Evolutionary conservation across 2,329 filamentous ascomycete genomes (phyloP), one percentile per base, ranked within the genome.

Genomic region (Stromatinia cepivora): DNA sequence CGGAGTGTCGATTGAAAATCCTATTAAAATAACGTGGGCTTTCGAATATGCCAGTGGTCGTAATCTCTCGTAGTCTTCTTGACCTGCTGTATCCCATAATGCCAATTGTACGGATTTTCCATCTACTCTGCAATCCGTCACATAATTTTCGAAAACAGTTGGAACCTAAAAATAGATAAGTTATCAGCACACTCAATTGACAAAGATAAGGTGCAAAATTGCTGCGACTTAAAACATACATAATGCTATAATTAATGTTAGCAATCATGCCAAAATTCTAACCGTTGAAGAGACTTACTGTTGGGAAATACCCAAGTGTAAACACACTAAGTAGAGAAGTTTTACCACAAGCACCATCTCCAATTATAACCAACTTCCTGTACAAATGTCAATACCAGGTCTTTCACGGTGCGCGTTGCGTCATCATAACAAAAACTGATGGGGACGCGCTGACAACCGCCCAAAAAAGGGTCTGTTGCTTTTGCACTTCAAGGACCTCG

Each of bases 71-170:
- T 99, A 99, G 80, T 99, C 95, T 86, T 99, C 95, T 81, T 99
- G 95, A 71, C 95, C 95, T 65, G 95, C 95, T n/a, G 95, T 99
- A 88, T 99, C 95, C 95, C 95, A 99, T 76, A 99, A 84, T 65
- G 95, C 95, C 73, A 99, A 86, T 83, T 99, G 95, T 52, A 99
- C 95, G n/a, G 93, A 97, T 80, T 97, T 97, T 78, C 95, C 95
- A 79, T 99, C 95, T 71, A 99, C 95, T 82, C 94, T 88, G 82
- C 95, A 99, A 82, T 99, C 95, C 76, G 95, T 99, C 73, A 99
- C 95, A 78, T 99, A 99, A 83, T 99, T 99, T 80, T 99, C 95
- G 81, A 99, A 99, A 50, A 99, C 95, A 59, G 95, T 99, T 1
- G 95, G 95, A 65, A 97, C 94, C 90, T 93, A 80, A 52, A 53